Conservation (phyloP, 768 basidiomycete genomes). For the Mycena belliarum region DNA sequence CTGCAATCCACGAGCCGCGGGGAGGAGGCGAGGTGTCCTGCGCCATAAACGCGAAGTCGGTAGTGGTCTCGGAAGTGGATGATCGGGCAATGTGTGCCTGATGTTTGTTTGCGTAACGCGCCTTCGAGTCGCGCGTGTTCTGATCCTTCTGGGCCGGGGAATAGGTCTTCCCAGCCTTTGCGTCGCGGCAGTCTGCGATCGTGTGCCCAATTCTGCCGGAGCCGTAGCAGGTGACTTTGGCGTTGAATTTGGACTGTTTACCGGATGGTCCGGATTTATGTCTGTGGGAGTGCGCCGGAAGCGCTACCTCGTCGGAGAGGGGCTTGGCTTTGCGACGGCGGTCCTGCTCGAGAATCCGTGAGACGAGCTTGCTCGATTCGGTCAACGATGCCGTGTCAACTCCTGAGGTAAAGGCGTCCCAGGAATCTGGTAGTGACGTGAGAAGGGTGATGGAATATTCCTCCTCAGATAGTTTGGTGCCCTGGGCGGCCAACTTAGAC, state of each 20-base stretch:
- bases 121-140: slow-evolving; percentile 6
- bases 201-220: slow-evolving; percentile 16
- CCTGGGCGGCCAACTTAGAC: slow-evolving; percentile 27
- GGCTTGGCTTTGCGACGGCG: slow-evolving; percentile 15
- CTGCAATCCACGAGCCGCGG: background rate
- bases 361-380: slow-evolving; percentile 23
- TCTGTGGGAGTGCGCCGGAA: background rate
- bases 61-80: background rate
- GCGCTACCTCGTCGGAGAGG: slow-evolving; percentile 8
- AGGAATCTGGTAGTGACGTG: slow-evolving; percentile 34
- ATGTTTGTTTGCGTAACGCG: background rate
- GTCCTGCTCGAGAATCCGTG: slow-evolving; percentile 29
- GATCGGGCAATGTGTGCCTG: background rate
- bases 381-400: slow-evolving; percentile 23
- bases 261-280: background rate
- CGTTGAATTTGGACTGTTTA: slow-evolving; percentile 6
- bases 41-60: background rate
- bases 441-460: slow-evolving; percentile 34
- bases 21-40: background rate
- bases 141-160: background rate
- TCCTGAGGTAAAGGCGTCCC: slow-evolving; percentile 31
- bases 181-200: slow-evolving; percentile 8
- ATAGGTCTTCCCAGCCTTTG: slow-evolving; percentile 6
- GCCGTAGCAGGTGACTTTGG: slow-evolving; percentile 10
- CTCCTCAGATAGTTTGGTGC: slow-evolving; percentile 23